Evolutionary conservation across 2,329 filamentous ascomycete genomes (phyloP), one percentile per base, ranked within the genome.

Genomic region (Penicillium sp.): DNA sequence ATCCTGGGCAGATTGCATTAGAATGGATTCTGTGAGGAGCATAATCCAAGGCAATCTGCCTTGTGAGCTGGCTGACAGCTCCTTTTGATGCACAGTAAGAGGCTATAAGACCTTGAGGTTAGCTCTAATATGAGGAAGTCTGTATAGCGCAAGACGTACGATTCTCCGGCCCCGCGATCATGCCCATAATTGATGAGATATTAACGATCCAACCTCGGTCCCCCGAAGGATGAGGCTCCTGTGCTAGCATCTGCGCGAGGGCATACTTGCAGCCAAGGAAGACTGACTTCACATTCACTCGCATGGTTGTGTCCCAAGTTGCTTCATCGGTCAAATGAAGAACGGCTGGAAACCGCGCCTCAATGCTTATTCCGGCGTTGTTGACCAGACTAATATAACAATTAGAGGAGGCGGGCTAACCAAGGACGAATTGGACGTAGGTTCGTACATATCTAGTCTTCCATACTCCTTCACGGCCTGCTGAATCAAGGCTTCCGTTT

Each of bases 1-100:
- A 85, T 6, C 83, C 83, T 4, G 83, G 83, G 54, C 82, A 83
- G 5, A 85, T 74, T 0, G 81, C 81, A 63, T 85, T 85, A 36
- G 79, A 77, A 60, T 85, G 82, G 33, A 85, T 82, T 0, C 76
- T 70, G 11, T 79, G 66, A 0, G 68, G 66, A 0, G 79, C 82
- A 61, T 82, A 83, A 41, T 85, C 83, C 37, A 81, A 60, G 0
- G 82, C 82, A 0, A 82, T 73, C 9, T 78, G 71, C 36, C 77
- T 75, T 0, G 82, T 85, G 4, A 85, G 60, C n/a, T 79, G 80
- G 3, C 78, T 72, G 0, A 84, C 81, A 0, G 80, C 82, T 6
- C 79, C 81, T 60, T 85, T 85, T 0, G 78, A 80, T 0, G 82
- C 76, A 11, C 73, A 72, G 51, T 85, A 85, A 0, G 75, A 75